Conservation (phyloP, 257 asterid species). For the Solanum bulbocastanum region DNA sequence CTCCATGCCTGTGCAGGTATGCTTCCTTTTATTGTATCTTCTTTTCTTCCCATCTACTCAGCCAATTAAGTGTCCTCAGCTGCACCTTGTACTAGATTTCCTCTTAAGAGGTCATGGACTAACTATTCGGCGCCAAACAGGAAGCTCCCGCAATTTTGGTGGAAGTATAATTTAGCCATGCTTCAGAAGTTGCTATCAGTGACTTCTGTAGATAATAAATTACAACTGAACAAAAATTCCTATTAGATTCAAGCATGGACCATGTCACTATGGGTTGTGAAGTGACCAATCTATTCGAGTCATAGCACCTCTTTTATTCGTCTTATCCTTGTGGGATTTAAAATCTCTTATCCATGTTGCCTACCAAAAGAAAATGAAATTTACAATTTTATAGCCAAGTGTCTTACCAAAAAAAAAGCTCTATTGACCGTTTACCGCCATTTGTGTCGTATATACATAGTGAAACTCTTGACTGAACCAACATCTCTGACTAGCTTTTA, state of each 20-base stretch:
- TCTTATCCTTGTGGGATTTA: neutral
- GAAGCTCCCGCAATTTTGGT: neutral
- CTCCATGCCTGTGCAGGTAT: conserved; percentile 92
- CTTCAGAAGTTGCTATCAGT: neutral
- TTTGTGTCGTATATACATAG: neutral
- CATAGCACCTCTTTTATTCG: neutral
- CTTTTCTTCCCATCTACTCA: neutral
- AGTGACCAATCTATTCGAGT: neutral
- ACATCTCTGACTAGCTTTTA: neutral
- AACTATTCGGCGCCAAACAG: neutral
- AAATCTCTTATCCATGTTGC: neutral
- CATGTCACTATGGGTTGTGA: neutral
- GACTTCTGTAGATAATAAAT: neutral
- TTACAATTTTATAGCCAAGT: neutral
- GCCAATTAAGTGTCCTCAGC: neutral
- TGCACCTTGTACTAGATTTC: neutral
- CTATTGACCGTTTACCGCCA: neutral
- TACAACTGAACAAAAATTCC: neutral
- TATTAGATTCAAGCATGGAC: neutral
- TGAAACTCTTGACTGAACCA: neutral
- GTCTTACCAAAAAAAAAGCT: neutral
- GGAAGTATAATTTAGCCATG: neutral
- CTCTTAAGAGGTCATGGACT: neutral
- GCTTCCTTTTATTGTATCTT: neutral
- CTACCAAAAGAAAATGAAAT: neutral